These are phyloP conservation scores for Aegle marmelos DNA, from an alignment of 345 rosid genomes.

Conservation along the genomic window DNA sequence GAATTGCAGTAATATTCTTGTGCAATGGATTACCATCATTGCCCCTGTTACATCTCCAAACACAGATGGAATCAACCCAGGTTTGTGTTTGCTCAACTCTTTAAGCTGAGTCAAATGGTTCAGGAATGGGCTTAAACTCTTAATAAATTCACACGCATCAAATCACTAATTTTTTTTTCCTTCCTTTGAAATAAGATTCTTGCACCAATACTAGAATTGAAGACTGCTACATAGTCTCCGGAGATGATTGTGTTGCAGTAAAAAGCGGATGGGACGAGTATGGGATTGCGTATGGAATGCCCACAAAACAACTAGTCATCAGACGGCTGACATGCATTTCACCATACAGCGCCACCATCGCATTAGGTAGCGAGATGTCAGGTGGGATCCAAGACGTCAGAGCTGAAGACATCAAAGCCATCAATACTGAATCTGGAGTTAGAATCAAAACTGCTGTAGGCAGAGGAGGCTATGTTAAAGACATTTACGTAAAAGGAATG, in stretches of 20 bases:
- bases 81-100: constrained; percentile 21
- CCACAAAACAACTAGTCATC: constrained; percentile 59
- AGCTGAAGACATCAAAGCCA: constrained; percentile 70
- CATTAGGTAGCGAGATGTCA: constrained; percentile 79
- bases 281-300: constrained; percentile 65
- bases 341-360: constrained; percentile 73
- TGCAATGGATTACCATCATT: constrained; percentile 78
- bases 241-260: constrained; percentile 92
- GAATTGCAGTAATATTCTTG: constrained; percentile 55
- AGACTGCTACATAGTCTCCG: constrained; percentile 85
- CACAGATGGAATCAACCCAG: constrained; percentile 95
- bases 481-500: constrained; percentile 51
- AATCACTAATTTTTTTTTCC: neutral
- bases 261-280: constrained; percentile 92
- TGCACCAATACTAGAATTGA: constrained; percentile 84
- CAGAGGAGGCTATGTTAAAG: constrained; percentile 67
- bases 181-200: constrained; percentile 53
- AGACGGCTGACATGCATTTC: constrained; percentile 70
- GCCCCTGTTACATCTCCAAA: constrained; percentile 89
- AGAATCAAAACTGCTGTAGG: constrained; percentile 78
- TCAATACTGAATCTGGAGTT: constrained; percentile 70
- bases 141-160: neutral
- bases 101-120: neutral
- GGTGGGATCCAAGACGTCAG: constrained; percentile 78
- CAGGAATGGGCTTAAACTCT: neutral